Base-by-base conservation (phyloP, 805 yeast species). In the Yarrowia sp. region DNA sequence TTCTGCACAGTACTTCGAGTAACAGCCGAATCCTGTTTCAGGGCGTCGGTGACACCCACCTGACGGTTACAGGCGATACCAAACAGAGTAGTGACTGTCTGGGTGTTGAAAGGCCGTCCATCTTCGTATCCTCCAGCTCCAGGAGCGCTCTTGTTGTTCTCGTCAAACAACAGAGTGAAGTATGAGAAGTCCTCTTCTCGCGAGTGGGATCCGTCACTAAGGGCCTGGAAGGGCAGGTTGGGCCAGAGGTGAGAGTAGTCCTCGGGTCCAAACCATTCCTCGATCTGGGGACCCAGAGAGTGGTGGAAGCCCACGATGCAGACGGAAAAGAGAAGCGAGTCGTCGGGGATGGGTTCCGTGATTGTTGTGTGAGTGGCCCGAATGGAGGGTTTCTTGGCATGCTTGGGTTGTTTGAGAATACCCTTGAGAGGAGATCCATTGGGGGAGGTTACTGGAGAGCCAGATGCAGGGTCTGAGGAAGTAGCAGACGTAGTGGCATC, bases 41-140 rank as follows among this genome's bases (percentile, higher is more conserved):
- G 74, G 68, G 94, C 79, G 36, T 87, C 88, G 36, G 84, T 82
- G 0, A 90, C 80, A 49, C 85, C 81, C 49, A 94, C 83, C 77
- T 94, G 98, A 44, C 97, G 83, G 36, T 93, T 91, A 78, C 99
- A 95, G 0, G 97, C 88, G 70, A 97, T 91, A 1, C 97, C 99
- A 81, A 95, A 95, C n/a, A 92, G 77, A 0, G 99, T 95, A 0
- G 86, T 83, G 38, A 82, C 82, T 56, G 79, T 73, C 74, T 83
- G 78, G 72, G 79, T 73, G 72, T 79, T 72, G 76, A 79, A 71
- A 74, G 84, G 76, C 19, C 74, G 75, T 9, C 78, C 79, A 13
- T 85, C 79, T 2, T 79, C 76, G 60, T 50, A 64, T 4, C 67
- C 67, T 3, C 49, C 60, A 14, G 77, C 73, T 30, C 75, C 86